These are phyloP conservation scores for Penicillium lividum DNA, from an alignment of 495 filamentous ascomycete genomes.

Conservation along the genomic window DNA sequence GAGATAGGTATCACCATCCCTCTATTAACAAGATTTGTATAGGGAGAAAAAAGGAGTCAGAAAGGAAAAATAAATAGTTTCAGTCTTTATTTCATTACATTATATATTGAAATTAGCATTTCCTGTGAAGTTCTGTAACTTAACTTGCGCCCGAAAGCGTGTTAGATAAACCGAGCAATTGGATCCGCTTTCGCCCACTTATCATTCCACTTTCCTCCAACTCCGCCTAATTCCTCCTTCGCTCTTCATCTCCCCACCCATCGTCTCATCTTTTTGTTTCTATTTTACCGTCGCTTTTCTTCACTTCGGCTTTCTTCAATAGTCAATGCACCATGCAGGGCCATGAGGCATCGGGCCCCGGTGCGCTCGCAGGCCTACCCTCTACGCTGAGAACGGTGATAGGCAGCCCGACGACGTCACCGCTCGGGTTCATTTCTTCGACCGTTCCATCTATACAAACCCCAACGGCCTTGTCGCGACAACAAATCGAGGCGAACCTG, in stretches of 20 bases:
- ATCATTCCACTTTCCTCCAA: slow-evolving; percentile 13
- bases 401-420: slow-evolving; percentile 37
- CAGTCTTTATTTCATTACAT: not conserved
- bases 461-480: slow-evolving; percentile 22
- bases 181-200: slow-evolving; percentile 19
- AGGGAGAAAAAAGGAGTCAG: not conserved
- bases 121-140: not conserved
- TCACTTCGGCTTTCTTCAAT: slow-evolving; percentile 6
- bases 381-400: slow-evolving; percentile 38
- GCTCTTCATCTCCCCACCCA: slow-evolving; percentile 12
- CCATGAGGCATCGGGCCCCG: slow-evolving; percentile 45
- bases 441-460: slow-evolving; percentile 13
- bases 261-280: slow-evolving; percentile 10
- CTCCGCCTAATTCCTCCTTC: slow-evolving; percentile 5
- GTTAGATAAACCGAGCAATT: slow-evolving; percentile 24
- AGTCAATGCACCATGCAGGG: slow-evolving; percentile 51
- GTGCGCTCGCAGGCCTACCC: slow-evolving; percentile 41
- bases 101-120: not conserved
- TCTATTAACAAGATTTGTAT: slow-evolving; percentile 5
- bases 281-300: not conserved
- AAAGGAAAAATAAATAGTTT: not conserved
- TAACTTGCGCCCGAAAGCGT: slow-evolving; percentile 33
- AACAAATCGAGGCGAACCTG: slow-evolving; percentile 31
- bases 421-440: slow-evolving; percentile 27
- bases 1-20: slow-evolving; percentile 12